These are phyloP conservation scores for Echinochloa phyllopogon DNA, from an alignment of 176 grass and related monocot genomes.

Conservation along the genomic window DNA sequence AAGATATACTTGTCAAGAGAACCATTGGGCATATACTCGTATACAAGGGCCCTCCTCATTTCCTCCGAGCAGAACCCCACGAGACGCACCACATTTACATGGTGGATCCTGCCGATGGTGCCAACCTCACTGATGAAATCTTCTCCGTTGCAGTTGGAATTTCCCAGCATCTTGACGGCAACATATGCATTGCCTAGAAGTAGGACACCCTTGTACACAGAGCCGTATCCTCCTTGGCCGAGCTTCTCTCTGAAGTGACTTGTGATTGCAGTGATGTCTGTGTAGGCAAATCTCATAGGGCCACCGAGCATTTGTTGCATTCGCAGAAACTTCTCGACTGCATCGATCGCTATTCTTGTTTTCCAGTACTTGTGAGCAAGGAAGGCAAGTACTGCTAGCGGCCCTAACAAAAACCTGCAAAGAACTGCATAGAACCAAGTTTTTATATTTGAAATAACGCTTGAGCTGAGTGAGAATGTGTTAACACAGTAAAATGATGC, in stretches of 20 bases:
- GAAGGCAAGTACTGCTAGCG: slow-evolving; percentile 13
- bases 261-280: slow-evolving; percentile 57
- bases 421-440: not conserved
- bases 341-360: slow-evolving; percentile 5
- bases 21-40: slow-evolving; percentile 54
- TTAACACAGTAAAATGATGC: not conserved
- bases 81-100: slow-evolving; percentile 45
- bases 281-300: slow-evolving; percentile 49
- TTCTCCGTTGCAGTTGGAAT: slow-evolving; percentile 50
- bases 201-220: slow-evolving; percentile 44
- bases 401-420: slow-evolving; percentile 28
- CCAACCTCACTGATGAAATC: slow-evolving; percentile 65
- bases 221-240: slow-evolving; percentile 57
- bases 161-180: slow-evolving; percentile 50
- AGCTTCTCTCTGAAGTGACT: slow-evolving; percentile 55
- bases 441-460: not conserved
- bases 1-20: slow-evolving; percentile 65
- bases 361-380: slow-evolving; percentile 51
- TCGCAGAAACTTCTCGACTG: slow-evolving; percentile 49
- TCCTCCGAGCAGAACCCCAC: slow-evolving; percentile 52
- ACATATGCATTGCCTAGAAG: not conserved
- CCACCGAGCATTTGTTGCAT: slow-evolving; percentile 29
- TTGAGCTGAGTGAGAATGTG: not conserved
- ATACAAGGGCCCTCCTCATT: slow-evolving; percentile 36
- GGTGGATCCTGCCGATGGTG: slow-evolving; percentile 64